Percentiles rank a stretch among this genome's conserved stretches.
Evolutionary conservation across 768 basidiomycete species (phyloP).

Genomic region (Chalciporus pseudorubinellus): DNA sequence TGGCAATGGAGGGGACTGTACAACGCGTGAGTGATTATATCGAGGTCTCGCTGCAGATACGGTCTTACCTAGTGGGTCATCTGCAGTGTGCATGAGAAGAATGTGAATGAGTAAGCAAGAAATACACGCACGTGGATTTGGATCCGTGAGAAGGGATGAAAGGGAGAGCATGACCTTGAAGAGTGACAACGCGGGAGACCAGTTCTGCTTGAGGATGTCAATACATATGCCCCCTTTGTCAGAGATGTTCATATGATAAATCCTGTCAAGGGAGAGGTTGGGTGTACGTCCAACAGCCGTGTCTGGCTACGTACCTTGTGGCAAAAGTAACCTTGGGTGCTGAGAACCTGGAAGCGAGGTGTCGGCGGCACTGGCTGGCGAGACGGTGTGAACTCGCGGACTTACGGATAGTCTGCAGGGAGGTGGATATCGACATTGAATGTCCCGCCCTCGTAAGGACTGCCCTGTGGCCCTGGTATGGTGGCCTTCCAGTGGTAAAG

Average conservation of each 20-base stretch:
- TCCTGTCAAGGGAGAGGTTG: slow-evolving; percentile 40
- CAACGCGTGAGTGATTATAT: neutral
- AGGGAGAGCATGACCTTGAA: slow-evolving; percentile 95
- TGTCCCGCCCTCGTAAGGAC: slow-evolving; percentile 76
- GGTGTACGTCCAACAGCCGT: neutral
- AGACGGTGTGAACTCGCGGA: neutral
- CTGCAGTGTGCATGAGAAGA: slow-evolving; percentile 33
- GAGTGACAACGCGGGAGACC: slow-evolving; percentile 91
- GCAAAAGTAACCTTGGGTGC: slow-evolving; percentile 75
- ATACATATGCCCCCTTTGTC: slow-evolving; percentile 79
- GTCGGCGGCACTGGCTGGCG: slow-evolving; percentile 1
- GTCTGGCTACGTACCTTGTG: slow-evolving; percentile 50
- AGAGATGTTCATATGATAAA: slow-evolving; percentile 89
- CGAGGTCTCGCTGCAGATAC: neutral
- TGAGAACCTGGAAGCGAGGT: slow-evolving; percentile 53
- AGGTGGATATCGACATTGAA: slow-evolving; percentile 68
- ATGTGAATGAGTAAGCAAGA: neutral
- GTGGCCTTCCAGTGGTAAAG: slow-evolving; percentile 73
- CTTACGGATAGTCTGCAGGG: slow-evolving; percentile 74
- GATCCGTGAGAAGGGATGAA: slow-evolving; percentile 89
- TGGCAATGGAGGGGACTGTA: slow-evolving; percentile 69
- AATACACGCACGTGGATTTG: slow-evolving; percentile 76
- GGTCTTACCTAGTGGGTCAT: slow-evolving; percentile 65
- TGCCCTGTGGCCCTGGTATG: slow-evolving; percentile 81
- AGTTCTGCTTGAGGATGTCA: slow-evolving; percentile 90